Conservation (phyloP, 2,329 filamentous ascomycete species). For the Didymosphaeria variabile region DNA sequence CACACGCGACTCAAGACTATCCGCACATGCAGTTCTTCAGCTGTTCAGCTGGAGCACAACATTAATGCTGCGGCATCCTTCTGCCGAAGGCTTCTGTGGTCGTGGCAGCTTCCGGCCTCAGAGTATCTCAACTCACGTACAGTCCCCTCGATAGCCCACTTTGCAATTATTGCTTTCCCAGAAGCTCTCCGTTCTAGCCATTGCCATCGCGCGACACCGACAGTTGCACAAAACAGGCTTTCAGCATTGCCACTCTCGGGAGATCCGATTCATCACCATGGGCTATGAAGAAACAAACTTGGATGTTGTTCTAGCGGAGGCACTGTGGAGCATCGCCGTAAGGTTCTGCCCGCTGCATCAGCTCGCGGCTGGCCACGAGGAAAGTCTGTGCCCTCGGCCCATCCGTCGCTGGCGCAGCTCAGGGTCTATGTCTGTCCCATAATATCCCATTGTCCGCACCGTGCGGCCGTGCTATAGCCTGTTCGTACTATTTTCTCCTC, state of each 20-base stretch:
- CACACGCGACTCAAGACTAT: slow-evolving; percentile 1
- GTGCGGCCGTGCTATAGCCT: background rate
- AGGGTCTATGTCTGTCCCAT: slow-evolving; percentile 1
- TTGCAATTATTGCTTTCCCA: background rate
- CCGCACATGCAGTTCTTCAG: background rate
- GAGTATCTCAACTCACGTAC: background rate
- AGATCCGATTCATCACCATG: background rate
- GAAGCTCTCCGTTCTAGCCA: background rate
- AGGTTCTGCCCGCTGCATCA: slow-evolving; percentile 11
- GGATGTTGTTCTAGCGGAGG: background rate
- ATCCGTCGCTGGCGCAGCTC: slow-evolving; percentile 3
- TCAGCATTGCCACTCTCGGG: background rate
- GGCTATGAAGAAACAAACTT: background rate
- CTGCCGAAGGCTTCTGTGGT: background rate
- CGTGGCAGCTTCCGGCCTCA: background rate
- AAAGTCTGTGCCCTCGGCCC: background rate
- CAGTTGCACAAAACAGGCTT: background rate
- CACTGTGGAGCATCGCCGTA: slow-evolving; percentile 1
- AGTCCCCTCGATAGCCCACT: background rate
- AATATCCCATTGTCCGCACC: background rate
- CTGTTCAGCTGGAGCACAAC: background rate
- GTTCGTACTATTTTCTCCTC: background rate
- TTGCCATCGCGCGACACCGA: background rate
- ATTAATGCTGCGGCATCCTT: background rate
- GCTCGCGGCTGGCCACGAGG: slow-evolving; percentile 4